Evolutionary conservation across 306 rosid genomes (phyloP).

Genomic region (Mimosa pudica): DNA sequence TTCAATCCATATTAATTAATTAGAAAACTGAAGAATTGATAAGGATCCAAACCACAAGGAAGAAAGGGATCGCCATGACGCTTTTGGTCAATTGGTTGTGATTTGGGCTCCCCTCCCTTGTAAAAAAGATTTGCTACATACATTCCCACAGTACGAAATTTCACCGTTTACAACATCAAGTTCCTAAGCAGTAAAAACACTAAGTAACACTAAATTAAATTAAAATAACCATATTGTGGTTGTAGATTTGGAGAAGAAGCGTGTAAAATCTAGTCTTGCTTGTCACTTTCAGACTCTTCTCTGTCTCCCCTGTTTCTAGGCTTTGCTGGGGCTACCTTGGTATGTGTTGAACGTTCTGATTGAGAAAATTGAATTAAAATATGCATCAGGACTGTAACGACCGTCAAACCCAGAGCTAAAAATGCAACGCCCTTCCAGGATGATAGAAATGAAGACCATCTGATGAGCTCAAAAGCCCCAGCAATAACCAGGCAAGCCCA

Average conservation of each 20-base stretch:
- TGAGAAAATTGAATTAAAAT: slow-evolving; percentile 72
- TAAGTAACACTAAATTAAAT: not conserved
- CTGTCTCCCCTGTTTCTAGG: slow-evolving; percentile 36
- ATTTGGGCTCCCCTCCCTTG: not conserved
- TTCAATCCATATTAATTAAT: slow-evolving; percentile 23
- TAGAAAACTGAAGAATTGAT: slow-evolving; percentile 36
- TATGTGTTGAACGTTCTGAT: slow-evolving; percentile 70
- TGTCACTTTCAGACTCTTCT: slow-evolving; percentile 30
- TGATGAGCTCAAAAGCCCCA: slow-evolving; percentile 60
- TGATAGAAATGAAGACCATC: slow-evolving; percentile 59
- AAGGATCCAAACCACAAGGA: slow-evolving; percentile 31
- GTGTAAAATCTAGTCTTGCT: slow-evolving; percentile 45
- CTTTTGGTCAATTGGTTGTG: not conserved
- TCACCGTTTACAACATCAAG: slow-evolving; percentile 28
- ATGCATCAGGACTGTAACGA: slow-evolving; percentile 75
- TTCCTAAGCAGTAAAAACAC: slow-evolving; percentile 13
- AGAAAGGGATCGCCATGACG: not conserved
- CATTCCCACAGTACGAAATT: slow-evolving; percentile 25
- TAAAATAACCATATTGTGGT: slow-evolving; percentile 30
- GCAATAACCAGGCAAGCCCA: slow-evolving; percentile 63
- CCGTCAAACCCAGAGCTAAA: slow-evolving; percentile 44
- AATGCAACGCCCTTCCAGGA: slow-evolving; percentile 77
- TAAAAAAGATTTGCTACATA: slow-evolving; percentile 9
- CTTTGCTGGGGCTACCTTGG: slow-evolving; percentile 56
- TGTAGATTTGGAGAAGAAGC: slow-evolving; percentile 12